A percentile compares a stretch with the other conserved stretches of the same genome.
Evolutionary conservation across 257 asterid species (phyloP).

Genomic region (Rubia yunnanensis): DNA sequence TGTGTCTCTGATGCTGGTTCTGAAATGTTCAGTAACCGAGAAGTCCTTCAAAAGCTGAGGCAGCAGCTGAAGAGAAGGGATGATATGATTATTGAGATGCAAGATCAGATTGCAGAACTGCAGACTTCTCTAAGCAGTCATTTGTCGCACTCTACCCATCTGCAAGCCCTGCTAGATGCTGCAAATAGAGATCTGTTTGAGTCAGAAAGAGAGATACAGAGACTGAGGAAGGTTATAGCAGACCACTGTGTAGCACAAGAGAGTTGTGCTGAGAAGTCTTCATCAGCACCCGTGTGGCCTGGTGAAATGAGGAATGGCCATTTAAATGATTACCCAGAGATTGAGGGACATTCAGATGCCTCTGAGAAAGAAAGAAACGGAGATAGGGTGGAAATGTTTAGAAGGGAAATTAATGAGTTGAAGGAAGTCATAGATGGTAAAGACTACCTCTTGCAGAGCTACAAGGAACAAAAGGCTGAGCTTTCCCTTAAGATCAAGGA

Average conservation of each 20-base stretch:
- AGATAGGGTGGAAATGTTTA: constrained; percentile 65
- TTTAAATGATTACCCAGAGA: constrained; percentile 42
- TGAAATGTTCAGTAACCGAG: constrained; percentile 73
- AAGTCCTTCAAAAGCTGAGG: constrained; percentile 83
- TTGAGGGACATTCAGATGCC: constrained; percentile 27
- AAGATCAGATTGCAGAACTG: constrained; percentile 72
- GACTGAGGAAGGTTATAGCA: constrained; percentile 74
- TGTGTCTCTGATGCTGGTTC: constrained; percentile 91
- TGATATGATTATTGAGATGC: constrained; percentile 89
- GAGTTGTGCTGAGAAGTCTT: constrained; percentile 36
- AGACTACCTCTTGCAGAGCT: constrained; percentile 72
- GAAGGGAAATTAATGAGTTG: constrained; percentile 57
- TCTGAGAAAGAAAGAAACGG: constrained; percentile 42
- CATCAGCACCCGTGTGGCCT: constrained; percentile 53
- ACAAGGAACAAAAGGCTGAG: constrained; percentile 82
- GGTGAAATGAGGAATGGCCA: constrained; percentile 42
- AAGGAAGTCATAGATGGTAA: constrained; percentile 78
- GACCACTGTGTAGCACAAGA: constrained; percentile 65
- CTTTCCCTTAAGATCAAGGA: constrained; percentile 68
- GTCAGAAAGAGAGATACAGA: constrained; percentile 81
- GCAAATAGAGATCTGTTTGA: constrained; percentile 68
- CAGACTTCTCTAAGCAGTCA: constrained; percentile 48
- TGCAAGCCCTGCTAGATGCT: constrained; percentile 65
- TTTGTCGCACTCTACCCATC: constrained; percentile 60
- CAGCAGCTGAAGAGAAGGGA: constrained; percentile 89